Percentiles rank a stretch among this genome's conserved stretches.
phyloP scores from a whole-genome alignment of 202 grass and related monocot species.

The Elaeis oleifera region DNA sequence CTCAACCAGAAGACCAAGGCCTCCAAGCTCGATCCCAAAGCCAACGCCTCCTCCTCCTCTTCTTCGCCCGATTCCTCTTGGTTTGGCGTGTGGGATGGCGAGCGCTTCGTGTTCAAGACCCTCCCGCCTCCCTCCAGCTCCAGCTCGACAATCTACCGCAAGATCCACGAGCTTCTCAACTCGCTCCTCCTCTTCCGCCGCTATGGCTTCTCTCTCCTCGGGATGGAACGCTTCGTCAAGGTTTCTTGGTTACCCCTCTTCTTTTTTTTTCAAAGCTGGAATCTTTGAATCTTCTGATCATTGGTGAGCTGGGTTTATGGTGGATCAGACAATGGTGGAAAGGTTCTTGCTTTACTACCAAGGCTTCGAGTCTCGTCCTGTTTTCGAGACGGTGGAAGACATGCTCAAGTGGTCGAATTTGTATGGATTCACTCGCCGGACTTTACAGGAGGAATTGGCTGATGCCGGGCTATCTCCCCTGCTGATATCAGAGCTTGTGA shows the following conservation, averaged over 20 bases:
- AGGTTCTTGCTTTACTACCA: slow-evolving; percentile 68
- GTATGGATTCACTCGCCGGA: slow-evolving; percentile 52
- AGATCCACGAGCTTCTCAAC: slow-evolving; percentile 37
- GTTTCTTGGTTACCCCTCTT: slow-evolving; percentile 13
- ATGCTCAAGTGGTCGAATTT: slow-evolving; percentile 81
- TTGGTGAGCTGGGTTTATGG: slow-evolving; percentile 11
- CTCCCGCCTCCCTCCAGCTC: slow-evolving; percentile 35
- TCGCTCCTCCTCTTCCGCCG: slow-evolving; percentile 43
- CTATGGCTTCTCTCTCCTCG: slow-evolving; percentile 60
- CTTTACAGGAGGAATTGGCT: slow-evolving; percentile 56
- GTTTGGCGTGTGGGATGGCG: slow-evolving; percentile 77
- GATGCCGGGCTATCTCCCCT: slow-evolving; percentile 47
- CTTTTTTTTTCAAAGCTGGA: background rate
- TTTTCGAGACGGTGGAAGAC: slow-evolving; percentile 61
- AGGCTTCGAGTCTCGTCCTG: slow-evolving; percentile 43
- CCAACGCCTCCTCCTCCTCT: slow-evolving; percentile 9
- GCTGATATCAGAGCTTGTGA: slow-evolving; percentile 70
- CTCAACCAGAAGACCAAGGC: slow-evolving; percentile 20
- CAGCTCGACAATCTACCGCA: slow-evolving; percentile 43
- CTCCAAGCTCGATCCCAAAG: slow-evolving; percentile 19
- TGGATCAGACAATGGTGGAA: slow-evolving; percentile 53
- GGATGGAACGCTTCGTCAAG: slow-evolving; percentile 66
- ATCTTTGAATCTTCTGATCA: background rate
- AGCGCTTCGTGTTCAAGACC: slow-evolving; percentile 53
- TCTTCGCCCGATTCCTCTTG: slow-evolving; percentile 18